Percentiles rank a stretch among this genome's conserved stretches.
Evolutionary conservation across 441 rosid species (phyloP).

Genomic region (Populus hybrid): DNA sequence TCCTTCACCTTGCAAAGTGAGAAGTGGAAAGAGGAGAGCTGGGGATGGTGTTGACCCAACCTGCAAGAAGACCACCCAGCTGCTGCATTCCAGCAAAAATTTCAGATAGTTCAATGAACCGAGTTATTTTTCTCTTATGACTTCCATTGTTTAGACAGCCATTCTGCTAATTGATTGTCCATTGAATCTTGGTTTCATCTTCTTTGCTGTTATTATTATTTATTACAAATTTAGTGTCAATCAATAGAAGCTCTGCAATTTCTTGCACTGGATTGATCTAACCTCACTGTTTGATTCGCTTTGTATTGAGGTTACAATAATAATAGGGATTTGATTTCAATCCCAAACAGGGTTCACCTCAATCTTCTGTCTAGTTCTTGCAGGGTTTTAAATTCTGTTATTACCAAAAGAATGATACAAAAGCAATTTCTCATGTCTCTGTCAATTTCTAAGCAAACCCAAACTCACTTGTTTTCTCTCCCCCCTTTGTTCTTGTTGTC

Average conservation of each 20-base stretch:
- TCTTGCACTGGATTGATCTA: too few species aligned
- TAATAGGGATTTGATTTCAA: too few species aligned
- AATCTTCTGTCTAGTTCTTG: not conserved
- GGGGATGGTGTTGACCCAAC: constrained; percentile 6
- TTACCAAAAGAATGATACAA: too few species aligned
- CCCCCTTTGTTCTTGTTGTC: too few species aligned
- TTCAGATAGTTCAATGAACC: constrained; percentile 25
- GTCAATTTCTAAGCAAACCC: not conserved
- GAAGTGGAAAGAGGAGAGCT: constrained; percentile 23
- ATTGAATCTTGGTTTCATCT: not conserved
- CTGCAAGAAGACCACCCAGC: constrained; percentile 15
- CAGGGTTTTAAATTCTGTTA: not conserved
- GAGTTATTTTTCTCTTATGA: too few species aligned
- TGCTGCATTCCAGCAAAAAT: constrained; percentile 14
- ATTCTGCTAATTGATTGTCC: not conserved
- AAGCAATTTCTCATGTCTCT: too few species aligned
- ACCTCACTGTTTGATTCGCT: not conserved
- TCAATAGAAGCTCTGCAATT: too few species aligned
- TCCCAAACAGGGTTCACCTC: too few species aligned
- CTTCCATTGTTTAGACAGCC: not conserved
- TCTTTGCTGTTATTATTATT: not conserved
- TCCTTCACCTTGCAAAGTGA: constrained; percentile 10
- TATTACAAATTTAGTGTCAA: not conserved
- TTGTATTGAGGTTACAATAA: too few species aligned
- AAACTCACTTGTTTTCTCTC: not conserved